These are phyloP conservation scores for Rhizopogon vesiculosus DNA, from an alignment of 768 basidiomycete species.

Conservation along the genomic window DNA sequence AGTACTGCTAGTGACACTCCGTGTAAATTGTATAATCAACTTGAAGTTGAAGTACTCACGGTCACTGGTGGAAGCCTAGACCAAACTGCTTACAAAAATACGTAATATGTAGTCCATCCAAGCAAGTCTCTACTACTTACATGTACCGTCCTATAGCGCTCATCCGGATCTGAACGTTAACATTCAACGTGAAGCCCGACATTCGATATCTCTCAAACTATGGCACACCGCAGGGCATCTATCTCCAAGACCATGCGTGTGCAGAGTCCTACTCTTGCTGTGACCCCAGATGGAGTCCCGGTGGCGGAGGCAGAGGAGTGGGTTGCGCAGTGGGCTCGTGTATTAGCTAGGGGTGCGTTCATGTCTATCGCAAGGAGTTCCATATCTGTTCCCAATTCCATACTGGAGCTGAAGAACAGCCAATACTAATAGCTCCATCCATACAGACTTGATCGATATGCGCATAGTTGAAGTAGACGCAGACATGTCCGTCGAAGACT, in stretches of 20 bases:
- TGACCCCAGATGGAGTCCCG: constrained; percentile 8
- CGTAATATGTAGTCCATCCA: too few species aligned
- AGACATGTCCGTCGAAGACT: constrained; percentile 76
- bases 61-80: too few species aligned
- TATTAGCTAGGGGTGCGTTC: constrained; percentile 53
- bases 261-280: constrained; percentile 9
- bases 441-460: constrained; percentile 64
- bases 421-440: neutral
- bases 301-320: constrained; percentile 42
- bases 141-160: too few species aligned
- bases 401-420: neutral
- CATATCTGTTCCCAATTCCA: neutral
- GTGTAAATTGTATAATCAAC: too few species aligned
- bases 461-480: constrained; percentile 62
- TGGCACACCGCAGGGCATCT: constrained; percentile 16
- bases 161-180: too few species aligned
- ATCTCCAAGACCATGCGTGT: constrained; percentile 8
- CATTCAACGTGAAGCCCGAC: neutral
- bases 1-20: too few species aligned
- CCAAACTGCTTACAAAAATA: too few species aligned
- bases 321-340: constrained; percentile 52
- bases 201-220: neutral
- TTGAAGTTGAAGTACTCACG: too few species aligned
- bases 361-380: neutral
- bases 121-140: too few species aligned